Base-by-base conservation (phyloP, 306 rosid genomes). In the Rosa chinensis region DNA sequence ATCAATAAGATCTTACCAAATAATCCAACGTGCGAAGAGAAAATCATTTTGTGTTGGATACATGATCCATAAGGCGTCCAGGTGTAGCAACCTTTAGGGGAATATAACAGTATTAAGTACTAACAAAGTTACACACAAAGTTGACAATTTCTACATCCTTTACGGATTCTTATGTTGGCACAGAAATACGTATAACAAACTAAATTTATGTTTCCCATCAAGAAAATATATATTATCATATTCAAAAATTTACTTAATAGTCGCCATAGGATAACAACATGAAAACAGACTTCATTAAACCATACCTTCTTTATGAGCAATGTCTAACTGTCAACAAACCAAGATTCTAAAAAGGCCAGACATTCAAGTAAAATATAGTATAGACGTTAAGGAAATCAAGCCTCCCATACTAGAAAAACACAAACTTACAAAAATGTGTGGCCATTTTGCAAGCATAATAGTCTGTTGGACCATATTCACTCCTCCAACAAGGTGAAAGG, bases 341-440 rank as follows among this genome's bases (percentile, higher is more conserved):
- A 50, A 55, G 62, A 55, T 8, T 20, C 62, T 55, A 8, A 20
- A 55, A 55, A 20, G 4, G 5, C 62, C 28, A 55, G 62, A 2
- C 12, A 2, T 55, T 28, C 61, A 55, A 23, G 4, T 61, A 61
- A 32, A 25, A 1, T 12, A 20, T 4, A 61, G 66, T 32, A 32
- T 43, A 14, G 18, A 13, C 5, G 40, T 37, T 74, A 16, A 59
- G 23, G 50, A 25, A 28, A 66, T 44, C 18, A 77, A 40, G 42
- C 67, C 42, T 45, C 5, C 35, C 35, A 32, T 23, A 21, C 62
- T 6, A 45, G 63, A 4, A 43, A 56, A 53, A 55, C 2, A 28
- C 72, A 72, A 55, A 87, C 98, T 92, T 87, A 95, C 99, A 86
- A 95, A 83, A 82, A 95, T 86, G 79, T 92, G 99, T 63, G 99